Evolutionary conservation across 208 protist genomes (phyloP), one percentile per base, ranked within the genome.

Genomic region (Trichomonas gallinae): DNA sequence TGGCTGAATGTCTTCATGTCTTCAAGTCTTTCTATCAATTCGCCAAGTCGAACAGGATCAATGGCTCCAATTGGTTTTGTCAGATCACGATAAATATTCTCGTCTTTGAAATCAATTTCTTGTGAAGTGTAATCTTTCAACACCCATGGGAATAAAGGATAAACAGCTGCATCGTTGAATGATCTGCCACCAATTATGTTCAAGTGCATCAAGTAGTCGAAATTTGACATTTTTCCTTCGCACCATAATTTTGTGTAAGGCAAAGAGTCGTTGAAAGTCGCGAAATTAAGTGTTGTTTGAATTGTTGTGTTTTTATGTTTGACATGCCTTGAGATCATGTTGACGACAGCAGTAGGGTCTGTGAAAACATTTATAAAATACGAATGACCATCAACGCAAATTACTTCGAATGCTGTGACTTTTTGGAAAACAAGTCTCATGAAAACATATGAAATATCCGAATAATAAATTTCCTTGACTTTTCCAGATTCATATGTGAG

Each of bases 61-160:
- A 99, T 98, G 15, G 98, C 98, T 40, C 97, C 97, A 0, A 98
- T 96, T 21, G 97, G 97, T 49, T 97, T 97, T 45, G 96, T 96
- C 17, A 98, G 97, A 96, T 98, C 97, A 38, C 97, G 82, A 96
- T 96, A 98, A 48, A 96, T 31, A 6, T 34, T 15, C 0, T 51
- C 49, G 42, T 97, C 85, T 40, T n/a, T 81, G n/a, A 98, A 96
- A 88, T 97, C 97, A 15, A 97, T 72, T 8, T 85, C 42, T 42
- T 85, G n/a, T 85, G 81, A 42, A 1, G 34, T 17, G 34, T 85
- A 85, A 85, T 85, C 34, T 36, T 13, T 36, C 6, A 85, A 17
- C 6, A 85, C n/a, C 81, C 81, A 85, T 85, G 81, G 81, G 26
- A 85, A 85, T 11, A 85, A 2, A 23, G 81, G 81, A 40, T 85